Conservation (phyloP, 495 filamentous ascomycete genomes). For the Penicillium manginii region DNA sequence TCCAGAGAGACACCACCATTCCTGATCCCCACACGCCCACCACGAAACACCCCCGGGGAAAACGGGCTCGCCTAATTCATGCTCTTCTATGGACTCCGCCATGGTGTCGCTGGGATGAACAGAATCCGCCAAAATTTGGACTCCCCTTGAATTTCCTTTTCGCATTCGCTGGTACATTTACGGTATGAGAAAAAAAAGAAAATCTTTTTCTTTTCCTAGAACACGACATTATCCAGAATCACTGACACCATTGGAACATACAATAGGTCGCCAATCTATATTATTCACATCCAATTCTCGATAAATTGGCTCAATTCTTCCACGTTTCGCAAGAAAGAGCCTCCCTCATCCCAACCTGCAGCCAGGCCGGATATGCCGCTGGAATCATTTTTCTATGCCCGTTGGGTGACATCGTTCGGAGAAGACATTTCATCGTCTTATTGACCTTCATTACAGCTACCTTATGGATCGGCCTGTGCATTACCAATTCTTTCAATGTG, state of each 20-base stretch:
- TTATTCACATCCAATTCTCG: slow-evolving; percentile 71
- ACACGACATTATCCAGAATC: too few species aligned
- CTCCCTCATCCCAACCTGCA: slow-evolving; percentile 71
- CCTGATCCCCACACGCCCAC: neutral
- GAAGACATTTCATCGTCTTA: slow-evolving; percentile 69
- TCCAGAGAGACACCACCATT: too few species aligned
- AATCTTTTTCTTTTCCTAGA: too few species aligned
- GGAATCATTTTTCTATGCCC: slow-evolving; percentile 79
- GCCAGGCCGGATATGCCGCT: slow-evolving; percentile 79
- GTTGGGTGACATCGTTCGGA: slow-evolving; percentile 71
- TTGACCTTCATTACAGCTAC: slow-evolving; percentile 69
- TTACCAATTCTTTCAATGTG: slow-evolving; percentile 64
- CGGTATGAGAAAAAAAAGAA: slow-evolving; percentile 9
- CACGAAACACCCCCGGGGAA: neutral
- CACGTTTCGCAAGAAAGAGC: slow-evolving; percentile 58
- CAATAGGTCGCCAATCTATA: slow-evolving; percentile 66
- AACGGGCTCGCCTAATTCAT: slow-evolving; percentile 11
- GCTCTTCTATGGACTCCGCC: slow-evolving; percentile 58
- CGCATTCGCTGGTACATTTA: slow-evolving; percentile 48
- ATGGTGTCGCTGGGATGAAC: slow-evolving; percentile 60
- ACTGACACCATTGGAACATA: too few species aligned
- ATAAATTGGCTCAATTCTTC: slow-evolving; percentile 65
- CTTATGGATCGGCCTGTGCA: slow-evolving; percentile 69
- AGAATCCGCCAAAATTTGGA: slow-evolving; percentile 60
- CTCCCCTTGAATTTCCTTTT: slow-evolving; percentile 65